Evolutionary conservation across 305 asterid genomes (phyloP).

Genomic region (Fraxinus velutina): DNA sequence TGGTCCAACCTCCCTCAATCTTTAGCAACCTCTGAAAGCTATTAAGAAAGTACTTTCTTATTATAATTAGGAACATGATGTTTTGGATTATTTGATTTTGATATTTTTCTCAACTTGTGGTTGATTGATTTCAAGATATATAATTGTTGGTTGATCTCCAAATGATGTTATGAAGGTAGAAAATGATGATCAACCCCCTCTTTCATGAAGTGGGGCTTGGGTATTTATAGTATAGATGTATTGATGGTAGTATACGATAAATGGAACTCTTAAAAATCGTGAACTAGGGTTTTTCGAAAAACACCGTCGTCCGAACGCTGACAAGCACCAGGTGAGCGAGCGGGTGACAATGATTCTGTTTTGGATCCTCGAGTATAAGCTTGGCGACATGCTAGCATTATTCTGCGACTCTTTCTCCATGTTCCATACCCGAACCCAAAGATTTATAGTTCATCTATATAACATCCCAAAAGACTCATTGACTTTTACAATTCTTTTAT

Average conservation of each 20-base stretch:
- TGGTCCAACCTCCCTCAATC: background rate
- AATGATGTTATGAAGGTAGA: background rate
- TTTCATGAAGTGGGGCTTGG: background rate
- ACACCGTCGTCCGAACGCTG: background rate
- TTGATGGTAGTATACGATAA: background rate
- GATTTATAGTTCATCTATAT: background rate
- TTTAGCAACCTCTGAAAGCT: background rate
- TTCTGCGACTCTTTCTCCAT: background rate
- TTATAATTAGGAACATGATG: background rate
- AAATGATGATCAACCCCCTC: background rate
- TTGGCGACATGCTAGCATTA: background rate
- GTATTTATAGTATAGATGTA: background rate
- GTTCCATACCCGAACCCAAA: background rate
- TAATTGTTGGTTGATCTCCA: background rate
- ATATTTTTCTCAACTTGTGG: background rate
- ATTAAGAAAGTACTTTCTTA: no score
- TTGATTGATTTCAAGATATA: background rate
- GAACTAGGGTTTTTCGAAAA: background rate
- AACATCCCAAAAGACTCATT: background rate
- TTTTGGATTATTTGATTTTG: background rate
- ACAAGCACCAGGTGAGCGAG: background rate
- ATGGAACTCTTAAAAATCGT: no score
- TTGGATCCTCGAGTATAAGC: background rate
- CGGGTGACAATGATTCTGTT: background rate
- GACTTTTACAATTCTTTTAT: background rate